Conservation (phyloP, 2,329 filamentous ascomycete species). For the Emergomyces orientalis region DNA sequence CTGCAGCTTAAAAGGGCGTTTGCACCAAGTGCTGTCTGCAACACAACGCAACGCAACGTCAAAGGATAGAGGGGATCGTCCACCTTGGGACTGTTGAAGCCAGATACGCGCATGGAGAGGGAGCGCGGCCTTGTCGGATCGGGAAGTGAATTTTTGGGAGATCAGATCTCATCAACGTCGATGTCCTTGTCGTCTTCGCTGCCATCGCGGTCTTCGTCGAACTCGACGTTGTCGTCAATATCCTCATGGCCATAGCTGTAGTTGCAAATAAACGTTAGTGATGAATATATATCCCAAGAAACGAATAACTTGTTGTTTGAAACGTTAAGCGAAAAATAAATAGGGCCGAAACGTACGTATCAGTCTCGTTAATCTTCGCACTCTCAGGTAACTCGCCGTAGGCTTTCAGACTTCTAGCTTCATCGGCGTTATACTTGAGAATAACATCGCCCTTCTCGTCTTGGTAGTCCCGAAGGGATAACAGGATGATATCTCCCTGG, state of each 20-base stretch:
- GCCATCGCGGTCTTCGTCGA: slow-evolving; percentile 79
- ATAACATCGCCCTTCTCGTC: slow-evolving; percentile 90
- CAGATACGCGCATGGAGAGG: slow-evolving; percentile 10
- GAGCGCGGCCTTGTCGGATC: slow-evolving; percentile 5
- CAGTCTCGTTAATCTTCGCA: slow-evolving; percentile 99
- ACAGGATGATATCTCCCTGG: slow-evolving; percentile 87
- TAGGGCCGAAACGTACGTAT: slow-evolving; percentile 55
- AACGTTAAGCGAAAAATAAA: neutral
- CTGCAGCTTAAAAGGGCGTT: neutral
- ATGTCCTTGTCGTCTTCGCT: slow-evolving; percentile 65
- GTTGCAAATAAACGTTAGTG: slow-evolving; percentile 7
- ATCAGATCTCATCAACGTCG: slow-evolving; percentile 91
- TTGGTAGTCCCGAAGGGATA: slow-evolving; percentile 84
- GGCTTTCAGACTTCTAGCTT: slow-evolving; percentile 88
- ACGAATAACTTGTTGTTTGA: neutral
- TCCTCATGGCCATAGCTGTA: slow-evolving; percentile 63
- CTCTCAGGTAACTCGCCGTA: slow-evolving; percentile 95
- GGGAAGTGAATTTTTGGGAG: neutral
- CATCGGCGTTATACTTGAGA: slow-evolving; percentile 91
- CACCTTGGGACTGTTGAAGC: slow-evolving; percentile 7
- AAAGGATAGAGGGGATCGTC: slow-evolving; percentile 4
- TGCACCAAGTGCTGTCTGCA: neutral
- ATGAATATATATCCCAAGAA: neutral
- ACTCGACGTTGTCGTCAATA: slow-evolving; percentile 97
- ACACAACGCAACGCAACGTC: neutral